Percentiles rank a stretch among this genome's conserved stretches.
phyloP scores from a whole-genome alignment of 139 green algal genomes.

The Parachlorella kessleri region DNA sequence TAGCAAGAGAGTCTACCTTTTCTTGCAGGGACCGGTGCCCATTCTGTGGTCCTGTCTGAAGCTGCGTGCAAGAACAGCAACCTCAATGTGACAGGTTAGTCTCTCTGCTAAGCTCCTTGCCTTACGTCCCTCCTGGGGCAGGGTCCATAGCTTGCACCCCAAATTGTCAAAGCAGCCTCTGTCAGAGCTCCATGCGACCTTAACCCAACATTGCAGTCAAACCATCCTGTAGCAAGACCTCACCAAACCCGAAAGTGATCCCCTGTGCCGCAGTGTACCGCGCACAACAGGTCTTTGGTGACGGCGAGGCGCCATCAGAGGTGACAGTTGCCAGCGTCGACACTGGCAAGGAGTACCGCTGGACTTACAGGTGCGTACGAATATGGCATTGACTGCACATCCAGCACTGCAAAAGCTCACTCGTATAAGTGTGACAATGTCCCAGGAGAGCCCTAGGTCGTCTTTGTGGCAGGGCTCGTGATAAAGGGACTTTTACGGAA shows the following conservation, averaged over 20 bases:
- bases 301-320: neutral
- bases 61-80: neutral
- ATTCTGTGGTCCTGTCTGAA: neutral
- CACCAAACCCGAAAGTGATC: too few species aligned
- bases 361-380: neutral
- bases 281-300: neutral
- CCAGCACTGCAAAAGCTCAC: too few species aligned
- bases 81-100: neutral
- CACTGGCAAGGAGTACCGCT: neutral
- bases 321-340: neutral
- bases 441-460: too few species aligned
- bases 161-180: neutral
- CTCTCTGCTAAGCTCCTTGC: neutral
- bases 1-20: neutral
- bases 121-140: neutral
- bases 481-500: too few species aligned
- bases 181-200: neutral
- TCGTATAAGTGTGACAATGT: too few species aligned
- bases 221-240: too few species aligned
- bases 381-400: too few species aligned
- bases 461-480: too few species aligned
- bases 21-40: neutral
- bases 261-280: neutral
- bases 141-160: too few species aligned
- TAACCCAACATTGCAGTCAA: neutral